Percentiles rank a stretch among this genome's conserved stretches.
phyloP scores from a whole-genome alignment of 257 asterid genomes.

The Orobanche coerulescens region DNA sequence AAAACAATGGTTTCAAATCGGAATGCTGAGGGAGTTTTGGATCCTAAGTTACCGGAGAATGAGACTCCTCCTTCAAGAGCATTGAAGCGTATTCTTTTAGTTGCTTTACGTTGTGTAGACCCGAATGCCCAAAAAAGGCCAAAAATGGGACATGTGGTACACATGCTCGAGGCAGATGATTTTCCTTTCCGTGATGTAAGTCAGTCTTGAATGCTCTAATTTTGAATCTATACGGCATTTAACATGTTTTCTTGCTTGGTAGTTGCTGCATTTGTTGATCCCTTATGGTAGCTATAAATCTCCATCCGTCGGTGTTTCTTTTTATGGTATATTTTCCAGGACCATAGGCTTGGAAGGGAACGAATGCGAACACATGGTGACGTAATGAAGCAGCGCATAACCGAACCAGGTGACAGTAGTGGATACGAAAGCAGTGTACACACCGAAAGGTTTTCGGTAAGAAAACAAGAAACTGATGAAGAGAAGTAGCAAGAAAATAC shows the following conservation, averaged over 20 bases:
- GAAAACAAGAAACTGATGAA: constrained; percentile 56
- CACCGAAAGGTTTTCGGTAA: constrained; percentile 39
- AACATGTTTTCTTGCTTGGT: background rate
- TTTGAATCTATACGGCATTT: background rate
- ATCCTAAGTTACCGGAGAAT: constrained; percentile 58
- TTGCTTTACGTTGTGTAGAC: constrained; percentile 79
- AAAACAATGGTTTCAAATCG: constrained; percentile 79
- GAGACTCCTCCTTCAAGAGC: constrained; percentile 78
- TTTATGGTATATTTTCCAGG: constrained; percentile 36
- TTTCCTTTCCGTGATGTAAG: constrained; percentile 86
- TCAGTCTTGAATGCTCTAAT: constrained; percentile 3
- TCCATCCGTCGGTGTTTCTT: background rate
- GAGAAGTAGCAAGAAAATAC: constrained; percentile 27
- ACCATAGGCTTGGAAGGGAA: constrained; percentile 50
- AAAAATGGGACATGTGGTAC: constrained; percentile 88
- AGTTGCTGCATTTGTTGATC: background rate
- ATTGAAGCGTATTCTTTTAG: constrained; percentile 71
- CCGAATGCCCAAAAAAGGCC: constrained; percentile 85
- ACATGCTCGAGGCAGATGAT: constrained; percentile 90
- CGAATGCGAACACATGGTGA: constrained; percentile 28
- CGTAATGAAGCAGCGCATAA: constrained; percentile 32
- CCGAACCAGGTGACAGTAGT: constrained; percentile 79
- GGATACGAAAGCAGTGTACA: constrained; percentile 85
- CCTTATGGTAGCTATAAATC: background rate
- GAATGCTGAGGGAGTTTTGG: constrained; percentile 76